A percentile compares a stretch with the other conserved stretches of the same genome.
Evolutionary conservation across 306 rosid species (phyloP).

Genomic region (Ochetophila trinervis): DNA sequence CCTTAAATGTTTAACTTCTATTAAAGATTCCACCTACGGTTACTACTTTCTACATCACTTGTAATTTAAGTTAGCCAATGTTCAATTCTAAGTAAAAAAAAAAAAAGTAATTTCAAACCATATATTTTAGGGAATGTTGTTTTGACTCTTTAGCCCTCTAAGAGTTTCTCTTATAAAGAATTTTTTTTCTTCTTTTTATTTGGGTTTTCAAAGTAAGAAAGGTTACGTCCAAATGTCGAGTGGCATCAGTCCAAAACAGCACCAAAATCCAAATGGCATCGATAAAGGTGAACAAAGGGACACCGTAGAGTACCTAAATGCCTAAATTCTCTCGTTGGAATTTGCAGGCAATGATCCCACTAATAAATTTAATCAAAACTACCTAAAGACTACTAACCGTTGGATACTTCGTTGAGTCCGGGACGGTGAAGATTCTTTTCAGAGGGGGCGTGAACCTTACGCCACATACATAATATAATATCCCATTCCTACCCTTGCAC

Average conservation of each 20-base stretch:
- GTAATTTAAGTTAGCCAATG: neutral
- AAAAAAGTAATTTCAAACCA: neutral
- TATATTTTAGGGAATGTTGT: neutral
- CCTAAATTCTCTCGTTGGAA: constrained; percentile 13
- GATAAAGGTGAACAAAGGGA: neutral
- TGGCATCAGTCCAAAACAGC: constrained; percentile 15
- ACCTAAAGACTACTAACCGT: constrained; percentile 2
- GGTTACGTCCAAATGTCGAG: neutral
- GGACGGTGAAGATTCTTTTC: constrained; percentile 16
- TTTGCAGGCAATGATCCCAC: neutral
- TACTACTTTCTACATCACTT: neutral
- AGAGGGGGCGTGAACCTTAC: constrained; percentile 10
- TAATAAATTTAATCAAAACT: neutral
- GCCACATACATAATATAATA: constrained; percentile 15
- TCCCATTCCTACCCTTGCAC: constrained; percentile 13
- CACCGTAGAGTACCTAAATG: neutral
- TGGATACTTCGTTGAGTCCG: neutral
- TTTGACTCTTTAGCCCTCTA: neutral
- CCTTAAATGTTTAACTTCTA: neutral
- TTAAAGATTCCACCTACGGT: constrained; percentile 18
- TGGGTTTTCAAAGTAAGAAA: neutral
- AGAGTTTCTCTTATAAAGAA: neutral
- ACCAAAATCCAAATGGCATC: constrained; percentile 15
- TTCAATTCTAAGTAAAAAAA: neutral
- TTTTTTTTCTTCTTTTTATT: neutral